phyloP scores from a whole-genome alignment of 2,329 filamentous ascomycete species.

The Dothideomycetes sp. region DNA sequence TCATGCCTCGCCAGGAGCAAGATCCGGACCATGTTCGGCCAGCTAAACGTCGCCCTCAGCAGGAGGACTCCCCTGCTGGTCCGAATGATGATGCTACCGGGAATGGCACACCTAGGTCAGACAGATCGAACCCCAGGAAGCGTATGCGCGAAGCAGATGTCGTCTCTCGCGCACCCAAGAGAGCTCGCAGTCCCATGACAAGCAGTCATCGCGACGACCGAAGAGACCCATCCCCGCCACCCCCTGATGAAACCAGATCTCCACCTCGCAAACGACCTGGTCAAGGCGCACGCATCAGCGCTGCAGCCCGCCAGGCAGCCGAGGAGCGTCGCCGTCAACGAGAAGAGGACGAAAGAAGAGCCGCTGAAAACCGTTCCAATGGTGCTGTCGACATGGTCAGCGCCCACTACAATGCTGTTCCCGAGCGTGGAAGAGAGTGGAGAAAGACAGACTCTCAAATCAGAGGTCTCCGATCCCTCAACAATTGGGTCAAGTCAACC shows the following conservation, averaged over 20 bases:
- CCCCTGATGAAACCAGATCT: conserved; percentile 12
- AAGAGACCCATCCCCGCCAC: conserved; percentile 21
- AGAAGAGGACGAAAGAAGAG: conserved; percentile 36
- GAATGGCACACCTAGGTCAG: conserved; percentile 2
- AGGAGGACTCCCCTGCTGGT: background rate
- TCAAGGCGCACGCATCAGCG: conserved; percentile 47
- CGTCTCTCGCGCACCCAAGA: conserved; percentile 8
- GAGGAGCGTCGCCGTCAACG: conserved; percentile 38
- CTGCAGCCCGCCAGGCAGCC: conserved; percentile 56
- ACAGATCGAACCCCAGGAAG: conserved; percentile 7
- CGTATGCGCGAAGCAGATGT: conserved; percentile 10
- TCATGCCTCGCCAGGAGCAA: conserved; percentile 9
- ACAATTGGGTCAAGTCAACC: conserved; percentile 98
- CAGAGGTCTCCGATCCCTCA: conserved; percentile 86
- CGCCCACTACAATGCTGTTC: conserved; percentile 92
- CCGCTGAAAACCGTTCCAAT: conserved; percentile 40
- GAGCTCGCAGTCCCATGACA: conserved; percentile 10
- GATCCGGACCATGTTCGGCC: conserved; percentile 3
- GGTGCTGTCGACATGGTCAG: conserved; percentile 77
- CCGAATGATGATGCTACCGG: background rate
- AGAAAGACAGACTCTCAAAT: conserved; percentile 88
- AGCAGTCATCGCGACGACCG: conserved; percentile 7
- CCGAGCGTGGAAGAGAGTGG: conserved; percentile 89
- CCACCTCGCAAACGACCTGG: conserved; percentile 23
- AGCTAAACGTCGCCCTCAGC: conserved; percentile 7